Percentiles rank a stretch among this genome's conserved stretches.
Conservation (phyloP, 305 asterid genomes). For the Fraxinus floribunda region DNA sequence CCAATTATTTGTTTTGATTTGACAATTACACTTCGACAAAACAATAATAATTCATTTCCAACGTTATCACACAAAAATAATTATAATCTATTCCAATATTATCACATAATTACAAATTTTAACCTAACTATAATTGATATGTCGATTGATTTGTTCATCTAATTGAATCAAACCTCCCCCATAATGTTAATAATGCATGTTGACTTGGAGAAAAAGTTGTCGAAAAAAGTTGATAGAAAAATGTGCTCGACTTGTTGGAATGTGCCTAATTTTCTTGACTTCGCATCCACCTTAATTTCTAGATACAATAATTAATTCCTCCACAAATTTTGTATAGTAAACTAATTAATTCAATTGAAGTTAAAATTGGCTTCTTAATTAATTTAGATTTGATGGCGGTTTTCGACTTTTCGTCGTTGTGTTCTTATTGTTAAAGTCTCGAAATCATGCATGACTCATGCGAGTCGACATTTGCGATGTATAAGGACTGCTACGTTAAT, state of each 20-base stretch:
- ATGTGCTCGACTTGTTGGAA: background rate
- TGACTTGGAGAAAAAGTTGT: background rate
- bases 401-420: background rate
- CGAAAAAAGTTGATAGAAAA: background rate
- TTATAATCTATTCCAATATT: background rate
- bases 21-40: background rate
- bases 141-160: background rate
- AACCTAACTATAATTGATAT: background rate
- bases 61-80: background rate
- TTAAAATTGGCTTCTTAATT: background rate
- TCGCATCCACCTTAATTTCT: background rate
- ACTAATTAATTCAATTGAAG: background rate
- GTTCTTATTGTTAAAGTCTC: background rate
- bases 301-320: background rate
- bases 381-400: background rate
- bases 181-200: background rate
- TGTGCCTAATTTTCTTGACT: constrained; percentile 1
- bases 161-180: background rate
- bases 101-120: background rate
- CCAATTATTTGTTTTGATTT: background rate
- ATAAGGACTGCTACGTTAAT: background rate
- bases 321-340: background rate
- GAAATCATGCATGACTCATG: background rate
- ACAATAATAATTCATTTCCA: background rate
- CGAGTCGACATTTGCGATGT: background rate